Conservation (phyloP, 257 asterid genomes). For the Solanum habrochaites region DNA sequence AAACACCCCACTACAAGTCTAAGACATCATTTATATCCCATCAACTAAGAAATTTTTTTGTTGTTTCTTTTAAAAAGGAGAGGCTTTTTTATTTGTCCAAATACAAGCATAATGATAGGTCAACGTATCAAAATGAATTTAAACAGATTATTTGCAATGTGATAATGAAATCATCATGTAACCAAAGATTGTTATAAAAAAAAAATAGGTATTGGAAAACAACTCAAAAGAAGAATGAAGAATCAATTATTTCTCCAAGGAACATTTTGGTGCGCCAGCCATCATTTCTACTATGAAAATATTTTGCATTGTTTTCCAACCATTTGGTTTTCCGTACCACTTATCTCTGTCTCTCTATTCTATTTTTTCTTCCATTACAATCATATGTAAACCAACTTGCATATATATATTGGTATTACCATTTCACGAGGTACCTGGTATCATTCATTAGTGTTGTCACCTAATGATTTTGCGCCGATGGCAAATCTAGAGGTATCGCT, state of each 20-base stretch:
- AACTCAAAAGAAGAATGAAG: neutral
- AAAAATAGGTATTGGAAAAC: neutral
- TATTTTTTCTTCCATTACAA: neutral
- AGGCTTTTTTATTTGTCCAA: neutral
- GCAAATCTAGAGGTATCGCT: neutral
- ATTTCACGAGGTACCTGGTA: neutral
- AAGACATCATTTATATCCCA: neutral
- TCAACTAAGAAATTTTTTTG: neutral
- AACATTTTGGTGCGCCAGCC: neutral
- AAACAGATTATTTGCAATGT: neutral
- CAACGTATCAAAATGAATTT: neutral
- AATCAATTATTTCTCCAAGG: neutral
- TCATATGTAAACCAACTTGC: neutral
- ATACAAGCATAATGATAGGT: neutral
- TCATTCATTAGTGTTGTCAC: neutral
- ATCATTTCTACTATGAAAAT: neutral
- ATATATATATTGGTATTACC: neutral
- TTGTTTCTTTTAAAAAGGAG: neutral
- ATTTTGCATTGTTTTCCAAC: neutral
- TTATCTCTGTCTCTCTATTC: neutral
- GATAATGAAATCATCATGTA: neutral
- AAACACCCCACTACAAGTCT: neutral
- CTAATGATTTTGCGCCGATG: neutral
- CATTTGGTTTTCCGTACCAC: neutral
- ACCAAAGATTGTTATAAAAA: neutral